Evolutionary conservation across 2,329 filamentous ascomycete genomes (phyloP).

Genomic region (Colletotrichum magnum): DNA sequence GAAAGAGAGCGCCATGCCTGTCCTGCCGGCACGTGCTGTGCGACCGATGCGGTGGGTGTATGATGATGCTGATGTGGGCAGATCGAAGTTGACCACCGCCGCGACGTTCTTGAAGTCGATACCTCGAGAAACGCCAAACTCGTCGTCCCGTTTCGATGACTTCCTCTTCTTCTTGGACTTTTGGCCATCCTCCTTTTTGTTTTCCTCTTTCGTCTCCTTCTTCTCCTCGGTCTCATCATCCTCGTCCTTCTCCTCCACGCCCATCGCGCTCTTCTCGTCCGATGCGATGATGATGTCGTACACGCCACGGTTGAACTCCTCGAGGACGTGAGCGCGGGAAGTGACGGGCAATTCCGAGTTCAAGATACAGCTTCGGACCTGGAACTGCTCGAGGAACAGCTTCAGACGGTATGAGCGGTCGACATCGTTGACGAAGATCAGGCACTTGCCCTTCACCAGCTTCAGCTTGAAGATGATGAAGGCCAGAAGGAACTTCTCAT

Average conservation of each 20-base stretch:
- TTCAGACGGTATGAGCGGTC: constrained; percentile 93
- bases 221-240: constrained; percentile 49
- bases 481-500: constrained; percentile 93
- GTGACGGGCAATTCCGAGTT: constrained; percentile 97
- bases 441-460: constrained; percentile 91
- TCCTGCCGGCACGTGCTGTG: constrained; percentile 90
- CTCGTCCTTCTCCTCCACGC: constrained; percentile 67
- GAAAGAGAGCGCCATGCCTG: constrained; percentile 96
- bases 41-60: constrained; percentile 98
- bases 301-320: constrained; percentile 96
- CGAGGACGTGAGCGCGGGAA: constrained; percentile 91
- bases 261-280: constrained; percentile 89
- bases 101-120: constrained; percentile 98
- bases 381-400: constrained; percentile 96
- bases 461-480: constrained; percentile 97
- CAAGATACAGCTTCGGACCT: constrained; percentile 91
- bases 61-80: constrained; percentile 88
- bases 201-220: constrained; percentile 53
- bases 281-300: constrained; percentile 99
- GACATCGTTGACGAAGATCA: constrained; percentile 82
- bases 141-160: constrained; percentile 78
- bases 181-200: constrained; percentile 55
- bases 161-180: constrained; percentile 70
- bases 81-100: constrained; percentile 96
- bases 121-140: constrained; percentile 85